These are phyloP conservation scores for Aspergillus biplanus DNA, from an alignment of 495 filamentous ascomycete species.

Conservation along the genomic window DNA sequence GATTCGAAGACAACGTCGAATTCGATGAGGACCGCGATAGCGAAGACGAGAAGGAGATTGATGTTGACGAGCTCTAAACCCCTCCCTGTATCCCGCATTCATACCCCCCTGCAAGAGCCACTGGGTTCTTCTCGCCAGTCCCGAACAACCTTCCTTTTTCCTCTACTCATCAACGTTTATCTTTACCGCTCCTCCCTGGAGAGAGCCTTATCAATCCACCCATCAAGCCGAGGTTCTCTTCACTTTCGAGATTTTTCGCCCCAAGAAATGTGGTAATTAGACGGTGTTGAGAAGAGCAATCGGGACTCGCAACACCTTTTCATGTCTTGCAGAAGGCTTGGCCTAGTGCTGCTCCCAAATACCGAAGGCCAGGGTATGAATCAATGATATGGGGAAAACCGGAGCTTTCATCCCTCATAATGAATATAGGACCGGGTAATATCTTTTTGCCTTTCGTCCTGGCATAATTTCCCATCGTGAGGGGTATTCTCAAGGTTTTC, in stretches of 20 bases:
- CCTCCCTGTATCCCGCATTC: slow-evolving; percentile 33
- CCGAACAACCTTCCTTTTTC: slow-evolving; percentile 26
- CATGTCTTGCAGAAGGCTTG: slow-evolving; percentile 19
- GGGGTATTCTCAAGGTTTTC: slow-evolving; percentile 23
- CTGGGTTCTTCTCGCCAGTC: slow-evolving; percentile 36
- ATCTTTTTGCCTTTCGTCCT: slow-evolving; percentile 8
- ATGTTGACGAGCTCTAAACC: slow-evolving; percentile 62
- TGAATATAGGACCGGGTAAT: slow-evolving; percentile 19
- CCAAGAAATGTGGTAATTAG: slow-evolving; percentile 3
- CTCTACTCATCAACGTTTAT: slow-evolving; percentile 24
- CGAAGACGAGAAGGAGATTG: slow-evolving; percentile 62
- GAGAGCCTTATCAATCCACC: slow-evolving; percentile 2
- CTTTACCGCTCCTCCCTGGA: slow-evolving; percentile 9
- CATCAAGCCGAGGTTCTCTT: background rate
- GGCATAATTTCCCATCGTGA: slow-evolving; percentile 24
- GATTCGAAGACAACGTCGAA: slow-evolving; percentile 62
- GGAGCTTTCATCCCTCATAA: slow-evolving; percentile 13
- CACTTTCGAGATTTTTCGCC: slow-evolving; percentile 5
- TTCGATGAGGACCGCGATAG: slow-evolving; percentile 62
- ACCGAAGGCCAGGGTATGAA: slow-evolving; percentile 29
- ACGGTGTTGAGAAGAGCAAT: slow-evolving; percentile 13
- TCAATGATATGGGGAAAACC: slow-evolving; percentile 28
- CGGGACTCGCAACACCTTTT: slow-evolving; percentile 21
- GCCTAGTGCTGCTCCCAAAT: slow-evolving; percentile 23
- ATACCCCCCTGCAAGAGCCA: slow-evolving; percentile 41